phyloP scores from a whole-genome alignment of 2,329 filamentous ascomycete species.

The Alternaria rosae region DNA sequence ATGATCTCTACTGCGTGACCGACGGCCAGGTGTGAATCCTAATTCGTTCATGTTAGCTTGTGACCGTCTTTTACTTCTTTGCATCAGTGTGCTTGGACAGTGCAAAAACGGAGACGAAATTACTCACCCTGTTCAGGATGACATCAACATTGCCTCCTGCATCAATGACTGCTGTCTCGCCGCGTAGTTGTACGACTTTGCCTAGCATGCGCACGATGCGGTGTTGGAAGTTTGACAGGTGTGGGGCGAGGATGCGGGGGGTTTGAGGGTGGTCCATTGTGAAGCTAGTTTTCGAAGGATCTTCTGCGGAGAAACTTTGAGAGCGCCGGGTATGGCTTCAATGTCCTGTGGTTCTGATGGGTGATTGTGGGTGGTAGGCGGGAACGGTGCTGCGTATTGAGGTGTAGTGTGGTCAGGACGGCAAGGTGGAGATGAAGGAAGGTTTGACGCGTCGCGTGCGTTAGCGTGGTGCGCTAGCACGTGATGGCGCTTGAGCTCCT shows the following conservation, averaged over 20 bases:
- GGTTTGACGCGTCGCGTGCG: conserved; percentile 17
- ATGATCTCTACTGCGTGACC: conserved; percentile 79
- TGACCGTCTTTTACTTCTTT: neutral
- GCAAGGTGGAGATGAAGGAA: neutral
- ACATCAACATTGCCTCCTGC: conserved; percentile 78
- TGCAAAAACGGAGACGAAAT: neutral
- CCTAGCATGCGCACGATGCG: conserved; percentile 84
- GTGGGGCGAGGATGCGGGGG: conserved; percentile 81
- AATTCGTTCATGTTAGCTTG: neutral
- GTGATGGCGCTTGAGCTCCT: conserved; percentile 4
- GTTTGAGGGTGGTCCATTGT: conserved; percentile 57
- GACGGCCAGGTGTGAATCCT: conserved; percentile 75
- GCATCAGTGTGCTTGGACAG: neutral
- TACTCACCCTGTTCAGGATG: conserved; percentile 73
- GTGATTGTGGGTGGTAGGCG: neutral
- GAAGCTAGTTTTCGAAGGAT: neutral
- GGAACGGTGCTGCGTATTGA: neutral
- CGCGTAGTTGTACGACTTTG: conserved; percentile 81
- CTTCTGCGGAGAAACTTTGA: neutral
- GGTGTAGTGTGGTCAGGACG: neutral
- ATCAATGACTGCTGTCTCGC: conserved; percentile 81
- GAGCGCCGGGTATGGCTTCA: neutral
- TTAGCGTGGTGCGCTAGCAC: conserved; percentile 17
- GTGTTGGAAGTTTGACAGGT: conserved; percentile 76
- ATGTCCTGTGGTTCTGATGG: neutral